A percentile compares a stretch with the other conserved stretches of the same genome.
phyloP scores from a whole-genome alignment of 768 basidiomycete species.

The Collybia sordida region DNA sequence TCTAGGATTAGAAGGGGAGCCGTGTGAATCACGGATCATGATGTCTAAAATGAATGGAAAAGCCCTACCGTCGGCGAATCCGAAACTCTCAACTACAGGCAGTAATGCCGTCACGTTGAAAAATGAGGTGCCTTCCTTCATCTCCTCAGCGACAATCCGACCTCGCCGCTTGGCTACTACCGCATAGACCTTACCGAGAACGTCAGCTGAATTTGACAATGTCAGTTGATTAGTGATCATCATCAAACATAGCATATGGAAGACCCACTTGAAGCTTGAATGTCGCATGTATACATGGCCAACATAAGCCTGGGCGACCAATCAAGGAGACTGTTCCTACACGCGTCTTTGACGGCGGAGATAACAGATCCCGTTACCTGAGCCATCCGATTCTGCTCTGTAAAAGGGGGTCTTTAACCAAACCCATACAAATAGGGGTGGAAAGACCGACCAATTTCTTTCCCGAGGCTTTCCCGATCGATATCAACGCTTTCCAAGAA shows the following conservation, averaged over 20 bases:
- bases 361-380: slow-evolving; percentile 91
- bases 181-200: slow-evolving; percentile 95
- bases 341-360: slow-evolving; percentile 86
- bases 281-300: slow-evolving; percentile 99
- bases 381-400: slow-evolving; percentile 77
- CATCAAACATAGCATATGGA: neutral
- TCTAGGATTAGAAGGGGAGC: slow-evolving; percentile 46
- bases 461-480: slow-evolving; percentile 56
- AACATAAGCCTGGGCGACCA: slow-evolving; percentile 98
- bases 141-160: slow-evolving; percentile 92
- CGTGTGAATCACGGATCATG: slow-evolving; percentile 9
- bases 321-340: slow-evolving; percentile 85
- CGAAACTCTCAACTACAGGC: slow-evolving; percentile 96
- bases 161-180: slow-evolving; percentile 92
- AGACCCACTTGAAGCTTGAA: slow-evolving; percentile 90
- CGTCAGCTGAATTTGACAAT: slow-evolving; percentile 67
- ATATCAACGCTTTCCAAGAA: slow-evolving; percentile 79
- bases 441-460: slow-evolving; percentile 58
- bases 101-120: slow-evolving; percentile 90
- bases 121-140: slow-evolving; percentile 97
- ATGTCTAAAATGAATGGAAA: neutral
- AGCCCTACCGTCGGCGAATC: slow-evolving; percentile 87
- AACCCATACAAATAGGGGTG: slow-evolving; percentile 1
- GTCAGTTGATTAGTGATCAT: slow-evolving; percentile 9
- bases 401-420: slow-evolving; percentile 11